Conservation (phyloP, 495 filamentous ascomycete species). For the Xylaria longipes region DNA sequence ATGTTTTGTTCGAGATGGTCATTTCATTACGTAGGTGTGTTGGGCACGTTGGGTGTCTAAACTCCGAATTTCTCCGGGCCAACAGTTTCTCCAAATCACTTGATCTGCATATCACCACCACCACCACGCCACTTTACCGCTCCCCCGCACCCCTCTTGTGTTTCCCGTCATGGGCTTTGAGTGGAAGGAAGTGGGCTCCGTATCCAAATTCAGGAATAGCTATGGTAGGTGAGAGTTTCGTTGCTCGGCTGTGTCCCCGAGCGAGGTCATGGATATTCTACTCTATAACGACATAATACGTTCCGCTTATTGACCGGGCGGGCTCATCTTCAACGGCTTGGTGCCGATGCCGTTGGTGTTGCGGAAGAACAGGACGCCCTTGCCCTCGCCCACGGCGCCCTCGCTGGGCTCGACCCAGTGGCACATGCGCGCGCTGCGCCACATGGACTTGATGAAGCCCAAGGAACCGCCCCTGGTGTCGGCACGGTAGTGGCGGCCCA, state of each 20-base stretch:
- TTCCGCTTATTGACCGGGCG: conserved; percentile 21
- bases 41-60: background rate
- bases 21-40: background rate
- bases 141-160: background rate
- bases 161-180: background rate
- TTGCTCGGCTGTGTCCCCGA: background rate
- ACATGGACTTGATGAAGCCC: conserved; percentile 69
- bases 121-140: background rate
- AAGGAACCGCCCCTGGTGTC: conserved; percentile 67
- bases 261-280: background rate
- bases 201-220: background rate
- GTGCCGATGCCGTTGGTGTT: conserved; percentile 79
- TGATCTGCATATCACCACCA: background rate
- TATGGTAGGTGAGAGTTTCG: background rate
- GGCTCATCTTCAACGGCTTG: conserved; percentile 61
- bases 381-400: conserved; percentile 67
- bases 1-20: background rate
- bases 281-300: background rate
- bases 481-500: conserved; percentile 81
- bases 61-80: conserved; percentile 9
- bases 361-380: conserved; percentile 73
- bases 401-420: conserved; percentile 77
- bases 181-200: background rate
- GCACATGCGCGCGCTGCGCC: conserved; percentile 70
- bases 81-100: background rate